Evolutionary conservation across 177 flowering plant species (phyloP), one percentile per base, ranked within the genome.

Genomic region (Vitis hybrid): DNA sequence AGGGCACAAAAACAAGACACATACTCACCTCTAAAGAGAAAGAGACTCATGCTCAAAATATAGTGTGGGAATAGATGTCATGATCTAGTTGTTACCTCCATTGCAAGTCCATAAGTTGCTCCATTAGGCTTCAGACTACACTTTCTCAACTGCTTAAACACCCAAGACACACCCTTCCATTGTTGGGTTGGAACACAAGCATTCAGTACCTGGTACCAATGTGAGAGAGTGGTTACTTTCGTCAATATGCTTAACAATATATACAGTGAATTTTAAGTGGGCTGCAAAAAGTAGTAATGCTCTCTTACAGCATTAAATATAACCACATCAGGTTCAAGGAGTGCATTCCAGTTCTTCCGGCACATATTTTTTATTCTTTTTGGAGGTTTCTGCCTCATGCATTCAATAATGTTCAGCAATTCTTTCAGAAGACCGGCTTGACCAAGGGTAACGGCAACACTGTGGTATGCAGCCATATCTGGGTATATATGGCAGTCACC

Each of bases 121-220:
- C 87, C 92, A 80, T 87, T 86, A 68, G 98, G 95, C 76, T 77
- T 87, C 68, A 91, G 77, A 50, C 93, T 85, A 76, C 72, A 71
- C 78, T 78, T 86, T 79, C 91, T 86, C 82, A 96, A 75, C 82
- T 93, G 89, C 62, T 82, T 73, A 77, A 96, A 87, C 56, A 96
- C 97, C 99, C 99, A 96, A 39, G 83, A 82, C 14, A 92, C 99
- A 51, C 90, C 97, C 78, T 89, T 93, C 98, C 97, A 93, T 73
- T 91, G 92, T 51, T 71, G 81, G 39, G 82, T 72, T 59, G 89
- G 73, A 68, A 86, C 90, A 80, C 99, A 96, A 66, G 99, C 97
- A 87, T 93, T 96, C 74, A 96, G 66, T 50, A 96, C 86, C 99
- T 93, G 68, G 56, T 49, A 68, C 20, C 61, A 73, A 56, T 76